A percentile compares a stretch with the other conserved stretches of the same genome.
phyloP scores from a whole-genome alignment of 768 basidiomycete genomes.

The Grammothele lineata region DNA sequence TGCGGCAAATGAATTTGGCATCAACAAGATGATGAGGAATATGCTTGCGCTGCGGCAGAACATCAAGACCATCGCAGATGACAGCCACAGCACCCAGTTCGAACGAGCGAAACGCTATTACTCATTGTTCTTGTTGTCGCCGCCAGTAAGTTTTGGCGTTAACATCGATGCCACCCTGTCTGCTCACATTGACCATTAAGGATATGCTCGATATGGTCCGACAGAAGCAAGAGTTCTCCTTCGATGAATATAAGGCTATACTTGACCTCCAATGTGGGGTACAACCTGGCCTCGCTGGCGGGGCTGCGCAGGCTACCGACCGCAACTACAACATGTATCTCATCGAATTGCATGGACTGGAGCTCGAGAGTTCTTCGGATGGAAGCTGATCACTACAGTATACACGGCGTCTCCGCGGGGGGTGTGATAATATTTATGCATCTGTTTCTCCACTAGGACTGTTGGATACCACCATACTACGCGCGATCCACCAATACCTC shows the following conservation, averaged over 20 bases:
- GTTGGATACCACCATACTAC: conserved; percentile 19
- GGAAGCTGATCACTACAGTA: conserved; percentile 9
- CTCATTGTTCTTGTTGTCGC: conserved; percentile 66
- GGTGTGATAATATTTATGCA: conserved; percentile 21
- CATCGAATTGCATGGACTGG: conserved; percentile 84
- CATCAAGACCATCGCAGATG: conserved; percentile 69
- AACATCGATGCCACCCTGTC: too few relatives aligned
- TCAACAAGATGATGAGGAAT: conserved; percentile 85
- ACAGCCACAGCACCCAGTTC: conserved; percentile 61
- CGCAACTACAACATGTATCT: conserved; percentile 82
- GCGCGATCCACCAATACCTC: conserved; percentile 8
- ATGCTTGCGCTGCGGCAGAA: conserved; percentile 90
- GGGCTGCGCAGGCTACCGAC: conserved; percentile 50
- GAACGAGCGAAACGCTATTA: conserved; percentile 78
- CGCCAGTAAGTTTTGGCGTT: conserved; percentile 50
- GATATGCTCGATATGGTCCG: conserved; percentile 74
- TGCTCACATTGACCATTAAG: conserved; percentile 34
- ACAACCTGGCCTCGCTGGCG: conserved; percentile 53
- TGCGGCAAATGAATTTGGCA: conserved; percentile 66
- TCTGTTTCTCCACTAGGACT: conserved; percentile 10
- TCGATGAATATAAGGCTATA: conserved; percentile 92
- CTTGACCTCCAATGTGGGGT: conserved; percentile 87
- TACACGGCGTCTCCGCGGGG: not conserved
- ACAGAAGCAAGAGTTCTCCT: conserved; percentile 60
- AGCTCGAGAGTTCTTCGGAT: conserved; percentile 47